phyloP scores from a whole-genome alignment of 2,329 filamentous ascomycete genomes.

The Lasiodiplodia hormozganensis region DNA sequence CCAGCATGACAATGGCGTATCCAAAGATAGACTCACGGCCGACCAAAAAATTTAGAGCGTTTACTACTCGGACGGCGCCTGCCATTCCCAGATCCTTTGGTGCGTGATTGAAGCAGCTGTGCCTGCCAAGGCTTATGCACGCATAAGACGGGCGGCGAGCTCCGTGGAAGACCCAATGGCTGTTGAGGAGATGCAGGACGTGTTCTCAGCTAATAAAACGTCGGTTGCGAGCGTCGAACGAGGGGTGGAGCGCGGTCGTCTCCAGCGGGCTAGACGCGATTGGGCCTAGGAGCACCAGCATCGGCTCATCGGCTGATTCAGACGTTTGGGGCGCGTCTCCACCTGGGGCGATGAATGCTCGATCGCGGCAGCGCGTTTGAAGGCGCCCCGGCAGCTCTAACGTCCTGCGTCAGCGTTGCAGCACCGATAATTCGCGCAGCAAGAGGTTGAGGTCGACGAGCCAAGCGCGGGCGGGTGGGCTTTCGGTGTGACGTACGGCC shows the following conservation, averaged over 20 bases:
- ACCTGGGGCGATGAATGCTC: background rate
- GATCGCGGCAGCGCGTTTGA: conserved; percentile 15
- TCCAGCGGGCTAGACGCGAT: conserved; percentile 20
- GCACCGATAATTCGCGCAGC: conserved; percentile 5
- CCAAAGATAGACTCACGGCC: conserved; percentile 13
- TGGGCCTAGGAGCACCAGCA: background rate
- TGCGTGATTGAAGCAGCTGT: conserved; percentile 1
- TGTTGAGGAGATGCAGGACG: conserved; percentile 6
- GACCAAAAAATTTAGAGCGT: conserved; percentile 2
- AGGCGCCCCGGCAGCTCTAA: conserved; percentile 11
- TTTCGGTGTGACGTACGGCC: conserved; percentile 23
- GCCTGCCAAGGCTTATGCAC: conserved; percentile 13
- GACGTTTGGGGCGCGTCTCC: background rate
- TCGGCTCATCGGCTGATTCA: conserved; percentile 25
- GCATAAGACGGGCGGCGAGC: conserved; percentile 1
- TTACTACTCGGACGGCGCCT: conserved; percentile 9
- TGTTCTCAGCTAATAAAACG: background rate
- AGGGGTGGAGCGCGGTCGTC: conserved; percentile 17
- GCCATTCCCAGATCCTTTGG: conserved; percentile 1
- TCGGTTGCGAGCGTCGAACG: conserved; percentile 18
- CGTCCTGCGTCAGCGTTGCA: background rate
- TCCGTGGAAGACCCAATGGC: conserved; percentile 2
- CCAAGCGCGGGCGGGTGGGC: background rate
- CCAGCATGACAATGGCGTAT: conserved; percentile 23
- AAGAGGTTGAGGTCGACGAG: conserved; percentile 7